Percentiles rank a stretch among this genome's conserved stretches.
Evolutionary conservation across 108 stramenopile species (phyloP).

Genomic region (Cyclotella distinguenda): DNA sequence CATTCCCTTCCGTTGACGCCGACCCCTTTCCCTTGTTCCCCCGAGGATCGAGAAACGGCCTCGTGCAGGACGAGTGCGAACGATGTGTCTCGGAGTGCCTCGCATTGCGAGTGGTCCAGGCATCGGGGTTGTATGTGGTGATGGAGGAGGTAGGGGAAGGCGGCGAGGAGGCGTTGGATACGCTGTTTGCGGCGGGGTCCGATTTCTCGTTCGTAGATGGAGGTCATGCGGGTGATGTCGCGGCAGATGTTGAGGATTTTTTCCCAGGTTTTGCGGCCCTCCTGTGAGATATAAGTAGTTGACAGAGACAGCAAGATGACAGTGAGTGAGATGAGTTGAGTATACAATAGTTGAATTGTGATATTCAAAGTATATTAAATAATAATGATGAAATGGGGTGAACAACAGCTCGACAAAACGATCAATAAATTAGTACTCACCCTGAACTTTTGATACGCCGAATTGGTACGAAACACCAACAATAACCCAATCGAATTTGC

Average conservation of each 20-base stretch:
- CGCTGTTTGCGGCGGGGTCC: constrained; percentile 48
- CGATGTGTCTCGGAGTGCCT: constrained; percentile 15
- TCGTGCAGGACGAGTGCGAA: constrained; percentile 36
- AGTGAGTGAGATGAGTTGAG: not conserved
- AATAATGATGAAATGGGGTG: no score
- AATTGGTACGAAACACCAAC: constrained; percentile 80
- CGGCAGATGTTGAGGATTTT: constrained; percentile 60
- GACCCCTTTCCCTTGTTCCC: not conserved
- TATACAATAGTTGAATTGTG: no score
- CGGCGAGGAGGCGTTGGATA: constrained; percentile 58
- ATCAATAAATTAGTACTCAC: constrained; percentile 11
- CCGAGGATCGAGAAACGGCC: constrained; percentile 1
- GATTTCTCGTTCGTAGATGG: constrained; percentile 65
- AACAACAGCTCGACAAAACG: not conserved
- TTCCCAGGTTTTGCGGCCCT: constrained; percentile 90
- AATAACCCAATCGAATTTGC: constrained; percentile 70
- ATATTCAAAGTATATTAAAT: no score
- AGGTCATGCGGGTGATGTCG: constrained; percentile 72
- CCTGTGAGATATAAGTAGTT: constrained; percentile 38
- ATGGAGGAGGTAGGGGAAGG: constrained; percentile 71
- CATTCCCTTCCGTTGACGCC: constrained; percentile 28
- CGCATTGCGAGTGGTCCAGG: constrained; percentile 44
- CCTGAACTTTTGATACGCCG: constrained; percentile 72
- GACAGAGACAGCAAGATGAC: not conserved
- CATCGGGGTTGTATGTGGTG: constrained; percentile 67